These are phyloP conservation scores for Rhodotorula sp. DNA, from an alignment of 1,284 basidiomycete genomes.

Conservation along the genomic window DNA sequence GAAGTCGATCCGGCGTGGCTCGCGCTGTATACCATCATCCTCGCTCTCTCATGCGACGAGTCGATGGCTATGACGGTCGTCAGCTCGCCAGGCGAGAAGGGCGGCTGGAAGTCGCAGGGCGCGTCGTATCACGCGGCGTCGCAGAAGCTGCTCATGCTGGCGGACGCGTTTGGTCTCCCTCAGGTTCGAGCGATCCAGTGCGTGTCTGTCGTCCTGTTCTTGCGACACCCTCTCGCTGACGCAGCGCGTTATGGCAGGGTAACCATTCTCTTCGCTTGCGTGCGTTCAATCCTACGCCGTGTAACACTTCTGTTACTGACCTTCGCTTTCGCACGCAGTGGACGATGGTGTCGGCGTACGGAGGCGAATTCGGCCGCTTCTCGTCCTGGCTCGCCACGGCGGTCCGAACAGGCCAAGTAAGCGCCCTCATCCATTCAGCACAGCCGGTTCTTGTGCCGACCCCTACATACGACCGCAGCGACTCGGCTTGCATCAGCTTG, in stretches of 20 bases:
- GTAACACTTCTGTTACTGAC: neutral
- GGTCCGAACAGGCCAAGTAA: constrained; percentile 8
- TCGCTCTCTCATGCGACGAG: constrained; percentile 26
- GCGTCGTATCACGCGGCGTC: constrained; percentile 20
- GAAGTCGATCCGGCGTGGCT: constrained; percentile 40
- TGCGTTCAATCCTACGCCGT: neutral
- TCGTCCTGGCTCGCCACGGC: constrained; percentile 26
- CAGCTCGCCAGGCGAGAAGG: neutral
- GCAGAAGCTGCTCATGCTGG: constrained; percentile 12
- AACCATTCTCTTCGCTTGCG: constrained; percentile 27
- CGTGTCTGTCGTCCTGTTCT: neutral
- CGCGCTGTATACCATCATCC: constrained; percentile 16
- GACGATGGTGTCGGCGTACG: constrained; percentile 17
- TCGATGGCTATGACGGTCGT: constrained; percentile 1
- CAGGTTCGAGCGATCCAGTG: constrained; percentile 22
- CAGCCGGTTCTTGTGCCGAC: neutral
- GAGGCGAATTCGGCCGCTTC: constrained; percentile 25
- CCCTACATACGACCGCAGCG: neutral
- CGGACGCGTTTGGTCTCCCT: constrained; percentile 14
- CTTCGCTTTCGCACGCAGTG: constrained; percentile 8
- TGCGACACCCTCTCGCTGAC: neutral
- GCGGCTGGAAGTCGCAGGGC: constrained; percentile 2
- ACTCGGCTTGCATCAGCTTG: constrained; percentile 28
- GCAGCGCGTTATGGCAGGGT: neutral
- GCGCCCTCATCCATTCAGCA: neutral